Percentiles rank a stretch among this genome's conserved stretches.
These are phyloP conservation scores for Allantophomopsis cytisporea DNA, from an alignment of 2,329 filamentous ascomycete genomes.

Conservation along the genomic window DNA sequence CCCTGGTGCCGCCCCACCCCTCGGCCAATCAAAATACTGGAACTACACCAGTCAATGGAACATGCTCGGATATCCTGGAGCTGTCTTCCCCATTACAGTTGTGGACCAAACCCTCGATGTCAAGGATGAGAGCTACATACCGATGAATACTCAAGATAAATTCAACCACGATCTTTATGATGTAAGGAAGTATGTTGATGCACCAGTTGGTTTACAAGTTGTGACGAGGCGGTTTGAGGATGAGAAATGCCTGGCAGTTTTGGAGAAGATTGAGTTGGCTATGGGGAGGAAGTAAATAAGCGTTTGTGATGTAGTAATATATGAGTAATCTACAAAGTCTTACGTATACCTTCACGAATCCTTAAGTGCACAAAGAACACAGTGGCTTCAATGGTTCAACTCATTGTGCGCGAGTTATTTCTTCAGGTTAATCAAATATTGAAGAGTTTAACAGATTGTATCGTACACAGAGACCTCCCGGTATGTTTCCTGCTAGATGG, in stretches of 20 bases:
- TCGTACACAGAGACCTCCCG: too few species aligned
- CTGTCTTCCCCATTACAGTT: constrained; percentile 6
- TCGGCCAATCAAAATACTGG: constrained; percentile 37
- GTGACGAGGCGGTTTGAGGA: constrained; percentile 6
- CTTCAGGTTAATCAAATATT: too few species aligned
- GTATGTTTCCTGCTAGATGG: too few species aligned
- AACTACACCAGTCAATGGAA: constrained; percentile 18
- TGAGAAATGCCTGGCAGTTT: constrained; percentile 16
- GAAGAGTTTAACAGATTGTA: too few species aligned
- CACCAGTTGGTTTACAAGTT: constrained; percentile 3
- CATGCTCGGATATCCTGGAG: constrained; percentile 7
- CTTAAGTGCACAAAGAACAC: too few species aligned
- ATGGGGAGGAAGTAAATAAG: too few species aligned
- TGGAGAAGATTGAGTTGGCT: constrained; percentile 4
- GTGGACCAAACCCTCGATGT: constrained; percentile 2
- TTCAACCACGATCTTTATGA: constrained; percentile 14
- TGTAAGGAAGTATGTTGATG: constrained; percentile 14
- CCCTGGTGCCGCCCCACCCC: constrained; percentile 34
- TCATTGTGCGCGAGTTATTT: too few species aligned
- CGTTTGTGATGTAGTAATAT: too few species aligned
- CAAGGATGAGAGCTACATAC: constrained; percentile 3
- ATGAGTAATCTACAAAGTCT: too few species aligned
- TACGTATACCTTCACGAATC: too few species aligned
- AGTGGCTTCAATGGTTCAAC: too few species aligned
- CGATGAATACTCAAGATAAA: constrained; percentile 5